Evolutionary conservation across 768 basidiomycete genomes (phyloP).

Genomic region (Gyrodon lividus): DNA sequence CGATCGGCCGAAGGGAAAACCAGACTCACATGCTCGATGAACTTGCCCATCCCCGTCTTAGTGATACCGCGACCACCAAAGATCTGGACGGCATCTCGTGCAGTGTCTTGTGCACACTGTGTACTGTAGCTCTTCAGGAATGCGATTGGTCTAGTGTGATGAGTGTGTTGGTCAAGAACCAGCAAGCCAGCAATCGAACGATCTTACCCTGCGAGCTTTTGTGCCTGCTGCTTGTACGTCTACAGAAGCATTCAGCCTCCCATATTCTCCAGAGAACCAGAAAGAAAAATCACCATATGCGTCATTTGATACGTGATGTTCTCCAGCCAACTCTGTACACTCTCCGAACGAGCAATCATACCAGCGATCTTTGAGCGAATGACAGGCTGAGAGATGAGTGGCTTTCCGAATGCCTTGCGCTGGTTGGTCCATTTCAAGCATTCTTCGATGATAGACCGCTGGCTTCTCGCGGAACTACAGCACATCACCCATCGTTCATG

Average conservation of each 20-base stretch:
- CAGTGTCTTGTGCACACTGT: constrained; percentile 73
- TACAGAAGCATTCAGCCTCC: constrained; percentile 20
- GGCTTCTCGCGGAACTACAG: constrained; percentile 68
- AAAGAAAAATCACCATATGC: constrained; percentile 56
- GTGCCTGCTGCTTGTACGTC: constrained; percentile 72
- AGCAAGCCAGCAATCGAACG: not conserved
- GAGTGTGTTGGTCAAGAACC: not conserved
- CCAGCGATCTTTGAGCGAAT: constrained; percentile 83
- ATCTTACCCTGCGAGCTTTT: constrained; percentile 67
- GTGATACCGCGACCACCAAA: constrained; percentile 89
- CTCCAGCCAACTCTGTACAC: constrained; percentile 84
- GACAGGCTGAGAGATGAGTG: constrained; percentile 78
- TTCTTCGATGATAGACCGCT: constrained; percentile 74
- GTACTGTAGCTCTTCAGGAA: constrained; percentile 81
- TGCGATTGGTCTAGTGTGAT: constrained; percentile 58
- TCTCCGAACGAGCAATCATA: constrained; percentile 87
- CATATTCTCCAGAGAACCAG: not conserved
- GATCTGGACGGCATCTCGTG: constrained; percentile 74
- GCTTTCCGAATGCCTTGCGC: constrained; percentile 90
- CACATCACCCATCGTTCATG: constrained; percentile 95
- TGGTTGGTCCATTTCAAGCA: constrained; percentile 90
- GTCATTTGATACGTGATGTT: constrained; percentile 86
- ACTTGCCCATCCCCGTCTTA: constrained; percentile 64
- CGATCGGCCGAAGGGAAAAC: not conserved
- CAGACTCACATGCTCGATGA: constrained; percentile 52